Evolutionary conservation across 1,284 basidiomycete genomes (phyloP), one percentile per base, ranked within the genome.

Genomic region (Malassezia dermatis): DNA sequence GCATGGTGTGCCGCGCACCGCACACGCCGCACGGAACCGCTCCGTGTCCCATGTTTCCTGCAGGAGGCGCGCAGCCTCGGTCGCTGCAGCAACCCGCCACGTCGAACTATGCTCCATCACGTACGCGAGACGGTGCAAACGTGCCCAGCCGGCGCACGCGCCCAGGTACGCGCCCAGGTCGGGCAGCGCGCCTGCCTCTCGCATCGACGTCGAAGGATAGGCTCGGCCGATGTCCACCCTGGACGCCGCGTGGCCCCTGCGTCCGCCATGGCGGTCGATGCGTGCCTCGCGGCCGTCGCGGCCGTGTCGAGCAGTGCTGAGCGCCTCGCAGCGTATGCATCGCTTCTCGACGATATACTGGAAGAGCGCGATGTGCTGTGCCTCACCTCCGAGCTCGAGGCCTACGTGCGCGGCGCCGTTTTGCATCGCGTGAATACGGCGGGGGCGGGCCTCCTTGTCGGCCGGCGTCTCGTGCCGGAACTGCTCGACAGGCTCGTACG

Each of bases 361-460:
- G 4, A 17, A 4, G 21, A 11, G 13, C n/a, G 13, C 1, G 19
- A 12, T 8, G 32, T 31, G 10, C 8, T 21, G 8, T 8, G 4
- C 24, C 30, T 39, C 0, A 4, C 41, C 2, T 11, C 17, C 8
- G n/a, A 15, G 21, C 26, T 56, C 30, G 21, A 26, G 21, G 34
- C 34, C n/a, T 56, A 34, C 44, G 34, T 56, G 11, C 26, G 40
- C 15, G 28, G 8, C 13, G 35, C 48, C 30, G 31, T 47, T 3
- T 34, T 56, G 26, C 44, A 51, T 3, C 48, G 34, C 2, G 34
- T 21, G 8, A 56, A 56, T 32, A 30, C 41, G 17, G 23, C 42
- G 4, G 54, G 54, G 13, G 54, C 48, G 3, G 54, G 54, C 4
- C 47, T 56, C 8, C 50, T 56, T 15, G 48, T 43, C 7, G 54